Evolutionary conservation across 768 basidiomycete genomes (phyloP), one percentile per base, ranked within the genome.

Genomic region (Daedaleopsis nitida): DNA sequence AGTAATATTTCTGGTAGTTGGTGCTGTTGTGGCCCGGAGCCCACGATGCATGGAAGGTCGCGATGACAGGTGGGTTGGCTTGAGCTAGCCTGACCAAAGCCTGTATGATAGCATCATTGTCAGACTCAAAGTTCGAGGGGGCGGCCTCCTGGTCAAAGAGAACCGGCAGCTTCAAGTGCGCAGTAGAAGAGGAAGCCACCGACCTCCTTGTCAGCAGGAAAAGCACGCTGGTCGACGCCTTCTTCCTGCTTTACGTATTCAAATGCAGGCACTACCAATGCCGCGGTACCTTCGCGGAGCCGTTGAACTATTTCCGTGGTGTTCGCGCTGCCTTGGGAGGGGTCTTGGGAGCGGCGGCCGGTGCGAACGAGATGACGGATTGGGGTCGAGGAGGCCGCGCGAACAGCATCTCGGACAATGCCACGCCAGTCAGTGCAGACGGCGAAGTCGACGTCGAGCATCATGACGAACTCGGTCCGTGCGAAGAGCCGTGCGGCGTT

Each of bases 371-470:
- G 39, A 34, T 38, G 52, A 42, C 58, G 55, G 51, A 52, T 59
- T n/a, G 50, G 62, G 56, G 19, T 43, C 23, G 27, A 21, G 62
- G 58, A 72, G 52, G 73, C 67, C 65, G 78, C 78, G 12, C 51
- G 54, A 37, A 70, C 27, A 13, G 66, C 64, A 32, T 75, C 75
- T 54, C 79, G 81, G 63, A 92, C 76, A 10, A 83, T 78, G 32
- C 74, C 70, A 59, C 89, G 81, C 73, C 93, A 91, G 75, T 92
- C 86, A 50, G 94, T 94, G 72, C 92, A 93, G 12, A 91, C 74
- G 35, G 83, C 87, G 72, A 96, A 94, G 72, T 95, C 93, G 62
- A 95, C 88, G 71, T 96, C 94, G 54, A 95, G 85, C 87, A 94
- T 90, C 86, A 95, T 90, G 59, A 94, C 83, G 66, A 85, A 92